phyloP scores from a whole-genome alignment of 116 monocot genomes.

The Dioscorea cayenensis region DNA sequence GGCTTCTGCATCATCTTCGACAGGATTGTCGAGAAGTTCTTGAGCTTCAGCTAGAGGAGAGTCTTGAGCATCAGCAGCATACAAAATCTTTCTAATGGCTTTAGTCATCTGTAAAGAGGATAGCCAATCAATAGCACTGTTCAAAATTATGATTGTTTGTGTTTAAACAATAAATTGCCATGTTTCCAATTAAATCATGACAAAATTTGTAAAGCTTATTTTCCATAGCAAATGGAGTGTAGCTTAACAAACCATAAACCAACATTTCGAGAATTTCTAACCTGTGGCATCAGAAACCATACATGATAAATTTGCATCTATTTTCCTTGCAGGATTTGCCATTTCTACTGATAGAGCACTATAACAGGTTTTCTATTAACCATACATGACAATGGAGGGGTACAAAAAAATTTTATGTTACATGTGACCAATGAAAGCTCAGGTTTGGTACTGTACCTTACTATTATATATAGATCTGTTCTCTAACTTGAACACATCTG shows the following conservation, averaged over 20 bases:
- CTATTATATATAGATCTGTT: no score
- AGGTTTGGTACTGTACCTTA: no score
- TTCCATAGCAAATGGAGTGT: not conserved
- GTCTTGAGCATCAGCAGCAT: constrained; percentile 49
- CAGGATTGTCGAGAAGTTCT: constrained; percentile 23
- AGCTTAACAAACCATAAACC: no score
- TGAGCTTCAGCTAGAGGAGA: constrained; percentile 47
- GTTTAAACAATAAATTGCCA: not conserved
- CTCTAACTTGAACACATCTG: not conserved
- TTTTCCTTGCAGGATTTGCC: no score
- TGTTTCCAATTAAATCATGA: not conserved
- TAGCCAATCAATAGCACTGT: not conserved
- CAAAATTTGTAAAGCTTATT: not conserved
- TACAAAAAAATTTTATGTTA: not conserved
- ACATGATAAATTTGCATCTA: no score
- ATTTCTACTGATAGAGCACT: no score
- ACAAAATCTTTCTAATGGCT: constrained; percentile 57
- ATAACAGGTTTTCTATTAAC: no score
- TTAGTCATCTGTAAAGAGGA: constrained; percentile 55
- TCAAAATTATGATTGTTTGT: not conserved
- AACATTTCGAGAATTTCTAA: no score
- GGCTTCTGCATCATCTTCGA: not conserved
- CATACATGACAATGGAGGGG: no score
- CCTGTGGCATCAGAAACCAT: no score
- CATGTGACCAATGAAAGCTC: not conserved